Evolutionary conservation across 2,329 filamentous ascomycete species (phyloP).

Genomic region (Hymenoscyphus fructigenus): DNA sequence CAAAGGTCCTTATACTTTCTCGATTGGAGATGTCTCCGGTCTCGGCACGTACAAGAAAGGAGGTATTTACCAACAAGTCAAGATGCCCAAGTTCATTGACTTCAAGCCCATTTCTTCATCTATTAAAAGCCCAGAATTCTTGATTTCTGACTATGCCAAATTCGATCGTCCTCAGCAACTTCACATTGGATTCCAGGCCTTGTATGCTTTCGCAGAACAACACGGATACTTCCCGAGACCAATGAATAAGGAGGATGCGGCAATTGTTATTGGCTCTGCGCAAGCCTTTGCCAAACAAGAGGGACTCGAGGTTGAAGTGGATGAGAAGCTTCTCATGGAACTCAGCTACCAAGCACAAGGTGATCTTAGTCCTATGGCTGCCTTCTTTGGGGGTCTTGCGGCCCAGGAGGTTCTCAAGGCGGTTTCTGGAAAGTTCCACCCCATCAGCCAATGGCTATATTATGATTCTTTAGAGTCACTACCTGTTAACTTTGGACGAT

Average conservation of each 20-base stretch:
- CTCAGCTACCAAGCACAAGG: slow-evolving; percentile 92
- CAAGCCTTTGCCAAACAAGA: slow-evolving; percentile 73
- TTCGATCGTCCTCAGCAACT: slow-evolving; percentile 93
- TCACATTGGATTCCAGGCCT: slow-evolving; percentile 87
- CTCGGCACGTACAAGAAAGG: slow-evolving; percentile 85
- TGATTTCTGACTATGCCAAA: slow-evolving; percentile 96
- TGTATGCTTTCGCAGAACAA: slow-evolving; percentile 78
- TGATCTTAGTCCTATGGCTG: slow-evolving; percentile 88
- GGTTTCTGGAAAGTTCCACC: slow-evolving; percentile 95
- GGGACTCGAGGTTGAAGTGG: slow-evolving; percentile 77
- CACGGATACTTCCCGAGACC: slow-evolving; percentile 77
- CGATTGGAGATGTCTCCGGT: slow-evolving; percentile 87
- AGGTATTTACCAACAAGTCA: slow-evolving; percentile 91
- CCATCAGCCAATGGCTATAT: slow-evolving; percentile 95
- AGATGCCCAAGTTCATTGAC: slow-evolving; percentile 93
- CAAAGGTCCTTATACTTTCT: slow-evolving; percentile 96
- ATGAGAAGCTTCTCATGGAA: slow-evolving; percentile 90
- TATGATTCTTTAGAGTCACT: slow-evolving; percentile 97
- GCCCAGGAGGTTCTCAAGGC: slow-evolving; percentile 96
- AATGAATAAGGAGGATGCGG: slow-evolving; percentile 81
- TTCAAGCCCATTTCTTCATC: slow-evolving; percentile 81
- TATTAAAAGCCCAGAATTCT: slow-evolving; percentile 81
- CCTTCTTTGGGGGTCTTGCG: slow-evolving; percentile 89
- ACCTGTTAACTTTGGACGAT: slow-evolving; percentile 70
- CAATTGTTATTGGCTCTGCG: slow-evolving; percentile 72